Conservation (phyloP, 2,329 filamentous ascomycete genomes). For the Chaetomiaceae sp. region DNA sequence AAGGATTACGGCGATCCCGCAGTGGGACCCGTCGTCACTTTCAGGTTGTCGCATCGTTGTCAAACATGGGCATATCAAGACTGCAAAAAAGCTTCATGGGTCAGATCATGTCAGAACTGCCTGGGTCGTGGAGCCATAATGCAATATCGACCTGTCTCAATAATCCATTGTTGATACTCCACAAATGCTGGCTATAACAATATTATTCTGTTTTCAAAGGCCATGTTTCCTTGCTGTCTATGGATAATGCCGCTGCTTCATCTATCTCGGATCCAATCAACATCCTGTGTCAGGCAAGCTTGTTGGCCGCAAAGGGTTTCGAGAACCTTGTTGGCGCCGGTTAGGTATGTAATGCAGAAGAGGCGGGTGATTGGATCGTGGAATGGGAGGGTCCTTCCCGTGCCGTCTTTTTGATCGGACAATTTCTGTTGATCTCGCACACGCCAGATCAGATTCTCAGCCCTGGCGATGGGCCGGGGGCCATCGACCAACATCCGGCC, state of each 20-base stretch:
- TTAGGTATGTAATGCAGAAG: conserved; percentile 1
- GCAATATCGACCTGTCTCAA: conserved; percentile 20
- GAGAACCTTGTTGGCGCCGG: neutral
- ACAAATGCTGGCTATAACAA: neutral
- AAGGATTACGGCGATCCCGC: conserved; percentile 14
- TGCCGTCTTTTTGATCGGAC: conserved; percentile 14
- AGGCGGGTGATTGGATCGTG: neutral
- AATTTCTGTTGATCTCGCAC: conserved; percentile 12
- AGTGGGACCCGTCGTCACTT: too few species aligned
- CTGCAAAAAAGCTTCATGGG: too few species aligned
- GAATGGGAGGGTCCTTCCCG: conserved; percentile 16
- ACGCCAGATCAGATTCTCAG: conserved; percentile 18
- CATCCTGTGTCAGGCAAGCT: too few species aligned
- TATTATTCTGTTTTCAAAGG: neutral
- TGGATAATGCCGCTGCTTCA: conserved; percentile 1
- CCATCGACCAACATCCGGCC: neutral
- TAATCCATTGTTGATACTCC: conserved; percentile 1
- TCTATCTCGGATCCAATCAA: conserved; percentile 20
- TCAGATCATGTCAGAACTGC: too few species aligned
- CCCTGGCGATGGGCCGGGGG: conserved; percentile 2
- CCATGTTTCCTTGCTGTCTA: neutral
- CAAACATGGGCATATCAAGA: too few species aligned
- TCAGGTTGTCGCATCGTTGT: too few species aligned
- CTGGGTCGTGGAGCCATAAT: conserved; percentile 2
- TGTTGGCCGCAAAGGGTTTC: conserved; percentile 2